Base-by-base conservation (phyloP, 2,329 filamentous ascomycete species). In the Exophiala spinifera region DNA sequence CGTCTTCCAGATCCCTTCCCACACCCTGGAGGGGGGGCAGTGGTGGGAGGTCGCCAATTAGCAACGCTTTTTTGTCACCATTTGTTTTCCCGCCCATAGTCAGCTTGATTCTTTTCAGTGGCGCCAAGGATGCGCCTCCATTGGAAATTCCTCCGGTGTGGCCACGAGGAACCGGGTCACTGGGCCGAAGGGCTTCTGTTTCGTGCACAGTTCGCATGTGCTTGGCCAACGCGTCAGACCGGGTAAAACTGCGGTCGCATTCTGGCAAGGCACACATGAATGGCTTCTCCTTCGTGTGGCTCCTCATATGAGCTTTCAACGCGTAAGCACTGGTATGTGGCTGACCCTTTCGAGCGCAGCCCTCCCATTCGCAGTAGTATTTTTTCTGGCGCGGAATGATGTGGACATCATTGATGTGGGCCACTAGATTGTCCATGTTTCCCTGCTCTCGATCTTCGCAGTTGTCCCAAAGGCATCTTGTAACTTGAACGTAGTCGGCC, bases 131-230 rank as follows among this genome's bases (percentile, higher is more conserved):
- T n/a, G 46, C 31, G 10, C 59, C 56, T 46, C 58, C 60, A 19
- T 57, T 59, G 11, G 64, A 64, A 36, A 65, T 66, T n/a, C 64
- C 64, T 23, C 66, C 66, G 19, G 66, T 69, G 51, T 73, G 70
- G 25, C 70, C 66, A 60, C 72, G 72, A 7, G 72, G 67, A 14
- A 74, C 71, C 11, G 71, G 67, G 54, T 77, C 79, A 13, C 76
- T 77, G 3, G 89, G 88, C n/a, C 89, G 85, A 19, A 96, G 79
- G 14, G 90, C 88, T 74, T 99, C 94, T 3, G 92, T 96, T 70
- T 99, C 94, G 76, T 99, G 94, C 34, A 99, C 91, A 14, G 94
- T 97, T 64, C 94, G 88, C 90, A 97, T 97, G 70, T 99, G 94
- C 72, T 99, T 99, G 1, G 92, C 91, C 0, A 99, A 80, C 11